These are phyloP conservation scores for Didymella arachidicola DNA, from an alignment of 2,329 filamentous ascomycete species.

Conservation along the genomic window DNA sequence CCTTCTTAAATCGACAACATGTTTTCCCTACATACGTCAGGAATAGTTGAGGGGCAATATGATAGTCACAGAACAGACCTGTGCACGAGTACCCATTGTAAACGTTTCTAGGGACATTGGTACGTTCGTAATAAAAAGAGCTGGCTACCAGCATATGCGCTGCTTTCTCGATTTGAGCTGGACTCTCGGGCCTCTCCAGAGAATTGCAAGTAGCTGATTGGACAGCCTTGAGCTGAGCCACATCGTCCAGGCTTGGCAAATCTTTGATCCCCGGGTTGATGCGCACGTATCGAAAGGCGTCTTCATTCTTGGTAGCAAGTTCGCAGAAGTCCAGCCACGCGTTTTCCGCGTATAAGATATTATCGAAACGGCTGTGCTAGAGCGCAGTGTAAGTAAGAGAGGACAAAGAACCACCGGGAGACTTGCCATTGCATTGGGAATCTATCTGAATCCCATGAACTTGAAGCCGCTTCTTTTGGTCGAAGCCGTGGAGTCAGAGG, in stretches of 20 bases:
- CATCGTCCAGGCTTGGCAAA: not conserved
- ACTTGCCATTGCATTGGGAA: not conserved
- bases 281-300: constrained; percentile 1
- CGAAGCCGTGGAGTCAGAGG: not conserved
- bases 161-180: not conserved
- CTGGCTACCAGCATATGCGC: not conserved
- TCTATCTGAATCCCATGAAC: not conserved
- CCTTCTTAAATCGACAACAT: not conserved
- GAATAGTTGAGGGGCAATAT: not conserved
- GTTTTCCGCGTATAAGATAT: not conserved
- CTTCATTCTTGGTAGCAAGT: not conserved
- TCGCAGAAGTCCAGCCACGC: not conserved
- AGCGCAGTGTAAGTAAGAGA: not conserved
- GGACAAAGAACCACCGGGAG: not conserved
- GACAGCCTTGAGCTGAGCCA: not conserved
- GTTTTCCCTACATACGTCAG: not conserved
- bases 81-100: not conserved
- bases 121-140: not conserved
- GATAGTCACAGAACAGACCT: not conserved
- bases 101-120: not conserved
- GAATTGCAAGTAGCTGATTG: not conserved
- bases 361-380: not conserved
- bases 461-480: not conserved
- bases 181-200: not conserved
- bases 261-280: not conserved